A percentile compares a stretch with the other conserved stretches of the same genome.
These are phyloP conservation scores for Tylopilus felleus DNA, from an alignment of 768 basidiomycete genomes.

Conservation along the genomic window DNA sequence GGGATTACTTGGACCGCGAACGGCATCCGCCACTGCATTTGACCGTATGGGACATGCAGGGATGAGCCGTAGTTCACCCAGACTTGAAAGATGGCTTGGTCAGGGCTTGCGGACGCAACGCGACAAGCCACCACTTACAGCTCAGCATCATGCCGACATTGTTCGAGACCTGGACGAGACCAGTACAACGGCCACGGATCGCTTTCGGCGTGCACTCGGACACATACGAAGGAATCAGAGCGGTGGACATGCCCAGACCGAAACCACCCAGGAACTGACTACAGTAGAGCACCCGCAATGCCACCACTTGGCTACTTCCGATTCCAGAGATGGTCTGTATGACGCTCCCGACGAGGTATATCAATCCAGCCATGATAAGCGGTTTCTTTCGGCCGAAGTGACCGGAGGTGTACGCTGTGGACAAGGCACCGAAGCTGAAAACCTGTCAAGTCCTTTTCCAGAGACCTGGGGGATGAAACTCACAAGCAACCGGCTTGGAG, in stretches of 20 bases:
- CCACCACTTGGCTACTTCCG: slow-evolving; percentile 35
- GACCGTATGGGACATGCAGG: slow-evolving; percentile 33
- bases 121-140: slow-evolving; percentile 20
- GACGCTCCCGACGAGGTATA: slow-evolving; percentile 48
- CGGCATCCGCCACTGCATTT: slow-evolving; percentile 52
- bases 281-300: slow-evolving; percentile 41
- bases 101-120: neutral
- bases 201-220: slow-evolving; percentile 47
- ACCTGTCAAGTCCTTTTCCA: neutral
- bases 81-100: slow-evolving; percentile 23
- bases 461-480: slow-evolving; percentile 13
- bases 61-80: slow-evolving; percentile 49
- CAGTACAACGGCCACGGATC: slow-evolving; percentile 51
- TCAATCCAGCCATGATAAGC: slow-evolving; percentile 41
- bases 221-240: slow-evolving; percentile 48
- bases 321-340: slow-evolving; percentile 45
- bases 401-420: slow-evolving; percentile 38
- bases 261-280: slow-evolving; percentile 58
- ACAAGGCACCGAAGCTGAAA: slow-evolving; percentile 42
- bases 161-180: slow-evolving; percentile 36
- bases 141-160: slow-evolving; percentile 35
- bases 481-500: slow-evolving; percentile 50
- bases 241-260: slow-evolving; percentile 54
- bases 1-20: slow-evolving; percentile 52
- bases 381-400: slow-evolving; percentile 46